Conservation (phyloP, 2,329 filamentous ascomycete genomes). For the Hypoxylon sp. region DNA sequence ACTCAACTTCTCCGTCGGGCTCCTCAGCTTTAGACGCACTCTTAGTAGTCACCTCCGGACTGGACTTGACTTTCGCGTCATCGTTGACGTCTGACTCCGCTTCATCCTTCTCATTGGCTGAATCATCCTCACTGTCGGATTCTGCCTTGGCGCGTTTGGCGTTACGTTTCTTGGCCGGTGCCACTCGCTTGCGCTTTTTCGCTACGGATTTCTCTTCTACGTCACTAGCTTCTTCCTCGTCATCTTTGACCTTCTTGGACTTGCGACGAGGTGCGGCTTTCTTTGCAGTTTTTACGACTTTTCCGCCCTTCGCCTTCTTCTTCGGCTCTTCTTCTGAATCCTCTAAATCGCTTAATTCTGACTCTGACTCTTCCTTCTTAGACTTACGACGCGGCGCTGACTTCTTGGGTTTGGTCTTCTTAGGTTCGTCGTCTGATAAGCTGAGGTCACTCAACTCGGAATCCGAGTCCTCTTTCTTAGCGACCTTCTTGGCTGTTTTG, state of each 20-base stretch:
- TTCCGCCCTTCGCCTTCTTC: conserved; percentile 44
- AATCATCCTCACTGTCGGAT: conserved; percentile 48
- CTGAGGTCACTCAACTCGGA: conserved; percentile 49
- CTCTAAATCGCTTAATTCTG: conserved; percentile 44
- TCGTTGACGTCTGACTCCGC: conserved; percentile 17
- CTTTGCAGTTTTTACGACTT: conserved; percentile 27
- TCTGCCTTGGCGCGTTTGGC: conserved; percentile 48
- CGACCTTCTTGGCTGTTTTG: conserved; percentile 39
- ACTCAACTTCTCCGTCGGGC: conserved; percentile 57
- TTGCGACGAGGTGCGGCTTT: conserved; percentile 47
- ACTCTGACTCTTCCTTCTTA: conserved; percentile 45
- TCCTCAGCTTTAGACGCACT: conserved; percentile 53
- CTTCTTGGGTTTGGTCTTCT: conserved; percentile 39
- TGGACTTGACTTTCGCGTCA: conserved; percentile 16
- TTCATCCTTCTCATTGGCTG: conserved; percentile 39
- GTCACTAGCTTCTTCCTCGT: conserved; percentile 53
- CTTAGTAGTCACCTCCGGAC: conserved; percentile 23
- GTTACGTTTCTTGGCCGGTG: conserved; percentile 42
- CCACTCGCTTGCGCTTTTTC: conserved; percentile 49
- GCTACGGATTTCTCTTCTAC: conserved; percentile 34
- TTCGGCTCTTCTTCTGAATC: conserved; percentile 52
- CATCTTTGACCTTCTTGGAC: conserved; percentile 52
- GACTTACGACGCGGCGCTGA: conserved; percentile 33
- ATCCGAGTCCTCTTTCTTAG: conserved; percentile 46
- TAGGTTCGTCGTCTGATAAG: conserved; percentile 47